These are phyloP conservation scores for Ophiostoma ulmi DNA, from an alignment of 2,329 filamentous ascomycete species.

Conservation along the genomic window DNA sequence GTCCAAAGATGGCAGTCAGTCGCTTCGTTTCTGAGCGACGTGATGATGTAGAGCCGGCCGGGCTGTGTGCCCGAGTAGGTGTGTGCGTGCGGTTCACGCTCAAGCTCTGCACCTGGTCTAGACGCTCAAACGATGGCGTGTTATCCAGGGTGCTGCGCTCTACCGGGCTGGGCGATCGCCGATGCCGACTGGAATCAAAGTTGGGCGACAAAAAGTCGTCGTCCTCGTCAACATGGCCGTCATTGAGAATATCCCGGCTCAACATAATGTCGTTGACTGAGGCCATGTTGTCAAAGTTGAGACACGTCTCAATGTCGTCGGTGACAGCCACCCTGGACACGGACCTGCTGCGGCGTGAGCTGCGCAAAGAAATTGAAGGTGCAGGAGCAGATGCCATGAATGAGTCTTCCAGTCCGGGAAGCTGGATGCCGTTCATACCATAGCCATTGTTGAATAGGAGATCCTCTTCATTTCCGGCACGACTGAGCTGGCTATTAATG, in stretches of 20 bases:
- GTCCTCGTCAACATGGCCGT: not conserved
- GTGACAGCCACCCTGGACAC: not conserved
- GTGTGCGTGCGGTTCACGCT: no score
- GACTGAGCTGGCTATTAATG: slow-evolving; percentile 25
- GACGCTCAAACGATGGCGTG: not conserved
- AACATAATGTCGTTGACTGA: not conserved
- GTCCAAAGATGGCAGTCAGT: not conserved
- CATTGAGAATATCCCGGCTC: not conserved
- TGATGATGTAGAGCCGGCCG: not conserved
- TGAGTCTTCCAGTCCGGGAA: slow-evolving; percentile 36
- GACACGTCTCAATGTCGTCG: not conserved
- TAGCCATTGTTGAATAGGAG: slow-evolving; percentile 38
- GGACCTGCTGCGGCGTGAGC: not conserved
- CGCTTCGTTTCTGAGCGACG: not conserved
- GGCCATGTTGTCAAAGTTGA: slow-evolving; percentile 5
- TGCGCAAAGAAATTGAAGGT: not conserved
- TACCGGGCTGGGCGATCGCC: not conserved
- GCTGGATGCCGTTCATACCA: slow-evolving; percentile 33
- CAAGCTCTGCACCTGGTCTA: not conserved
- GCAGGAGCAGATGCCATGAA: slow-evolving; percentile 21
- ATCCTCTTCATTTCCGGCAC: slow-evolving; percentile 36
- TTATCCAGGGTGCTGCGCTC: not conserved
- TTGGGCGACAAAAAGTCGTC: not conserved
- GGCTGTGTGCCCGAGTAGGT: not conserved
- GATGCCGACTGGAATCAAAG: not conserved